Percentiles rank a stretch among this genome's conserved stretches.
These are phyloP conservation scores for Fusarium brachygibbosum DNA, from an alignment of 2,329 filamentous ascomycete genomes.

Conservation along the genomic window DNA sequence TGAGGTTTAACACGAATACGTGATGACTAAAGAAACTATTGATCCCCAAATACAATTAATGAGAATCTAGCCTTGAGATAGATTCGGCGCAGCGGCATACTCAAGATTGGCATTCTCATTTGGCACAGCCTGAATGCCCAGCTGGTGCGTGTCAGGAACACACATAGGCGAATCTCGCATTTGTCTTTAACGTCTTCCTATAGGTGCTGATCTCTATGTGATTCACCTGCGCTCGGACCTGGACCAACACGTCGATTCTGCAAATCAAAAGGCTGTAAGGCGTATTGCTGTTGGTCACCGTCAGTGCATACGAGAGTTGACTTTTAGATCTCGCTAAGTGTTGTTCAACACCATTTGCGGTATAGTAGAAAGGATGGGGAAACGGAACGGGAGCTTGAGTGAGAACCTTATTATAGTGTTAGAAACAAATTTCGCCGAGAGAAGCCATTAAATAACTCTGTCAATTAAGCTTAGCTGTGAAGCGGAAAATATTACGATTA, in stretches of 20 bases:
- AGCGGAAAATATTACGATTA: not conserved
- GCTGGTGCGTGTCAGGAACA: no score
- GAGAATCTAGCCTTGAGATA: not conserved
- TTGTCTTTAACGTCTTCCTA: not conserved
- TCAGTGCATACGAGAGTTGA: not conserved
- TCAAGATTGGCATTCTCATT: not conserved
- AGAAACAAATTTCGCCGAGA: not conserved
- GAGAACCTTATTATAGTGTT: not conserved
- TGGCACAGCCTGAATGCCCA: not conserved
- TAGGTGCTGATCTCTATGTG: not conserved
- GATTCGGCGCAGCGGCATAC: not conserved
- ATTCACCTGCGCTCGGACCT: not conserved
- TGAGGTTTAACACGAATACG: no score
- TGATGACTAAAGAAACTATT: no score
- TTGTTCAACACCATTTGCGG: not conserved
- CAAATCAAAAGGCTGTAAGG: not conserved
- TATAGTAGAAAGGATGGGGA: not conserved
- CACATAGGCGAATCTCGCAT: not conserved
- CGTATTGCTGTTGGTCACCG: not conserved
- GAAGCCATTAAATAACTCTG: not conserved
- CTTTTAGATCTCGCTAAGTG: not conserved
- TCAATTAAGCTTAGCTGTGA: not conserved
- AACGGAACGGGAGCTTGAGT: not conserved
- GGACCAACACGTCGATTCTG: not conserved
- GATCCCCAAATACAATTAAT: no score